A percentile compares a stretch with the other conserved stretches of the same genome.
These are phyloP conservation scores for Silene coronaria DNA, from an alignment of 179 eudicot genomes.

Conservation along the genomic window DNA sequence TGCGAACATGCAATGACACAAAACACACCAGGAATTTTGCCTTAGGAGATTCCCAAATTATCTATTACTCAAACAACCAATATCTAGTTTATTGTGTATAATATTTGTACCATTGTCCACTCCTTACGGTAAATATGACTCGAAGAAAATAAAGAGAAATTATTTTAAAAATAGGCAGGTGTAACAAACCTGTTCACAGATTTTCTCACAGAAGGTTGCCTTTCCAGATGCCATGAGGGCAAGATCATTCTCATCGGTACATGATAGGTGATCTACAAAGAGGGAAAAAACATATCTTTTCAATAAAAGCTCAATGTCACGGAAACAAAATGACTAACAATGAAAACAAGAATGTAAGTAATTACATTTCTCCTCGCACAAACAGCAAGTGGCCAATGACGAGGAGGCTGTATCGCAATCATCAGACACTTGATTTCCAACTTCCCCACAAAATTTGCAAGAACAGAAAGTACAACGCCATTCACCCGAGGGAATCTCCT, in stretches of 20 bases:
- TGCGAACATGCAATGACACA: no score
- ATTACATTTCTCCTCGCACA: constrained; percentile 87
- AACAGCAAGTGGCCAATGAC: constrained; percentile 48
- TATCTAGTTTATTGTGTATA: not conserved
- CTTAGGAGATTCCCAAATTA: not conserved
- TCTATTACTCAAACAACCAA: not conserved
- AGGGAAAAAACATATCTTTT: constrained; percentile 16
- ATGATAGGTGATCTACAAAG: constrained; percentile 55
- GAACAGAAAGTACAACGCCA: constrained; percentile 84
- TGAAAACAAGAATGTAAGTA: not conserved
- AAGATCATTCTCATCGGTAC: constrained; percentile 35
- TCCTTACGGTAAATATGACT: not conserved
- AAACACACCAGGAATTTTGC: no score
- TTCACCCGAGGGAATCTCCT: constrained; percentile 85
- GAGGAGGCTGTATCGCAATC: constrained; percentile 26
- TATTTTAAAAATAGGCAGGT: not conserved
- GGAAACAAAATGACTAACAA: not conserved
- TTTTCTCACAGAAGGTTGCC: constrained; percentile 57
- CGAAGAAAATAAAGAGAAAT: not conserved
- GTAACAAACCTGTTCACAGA: constrained; percentile 61
- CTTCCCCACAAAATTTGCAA: constrained; percentile 76
- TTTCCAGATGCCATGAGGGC: constrained; percentile 20
- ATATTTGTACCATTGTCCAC: not conserved
- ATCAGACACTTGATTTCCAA: constrained; percentile 30
- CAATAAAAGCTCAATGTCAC: constrained; percentile 15